Evolutionary conservation across 2,329 filamentous ascomycete genomes (phyloP), one percentile per base, ranked within the genome.

Genomic region (Lachnellula arida): DNA sequence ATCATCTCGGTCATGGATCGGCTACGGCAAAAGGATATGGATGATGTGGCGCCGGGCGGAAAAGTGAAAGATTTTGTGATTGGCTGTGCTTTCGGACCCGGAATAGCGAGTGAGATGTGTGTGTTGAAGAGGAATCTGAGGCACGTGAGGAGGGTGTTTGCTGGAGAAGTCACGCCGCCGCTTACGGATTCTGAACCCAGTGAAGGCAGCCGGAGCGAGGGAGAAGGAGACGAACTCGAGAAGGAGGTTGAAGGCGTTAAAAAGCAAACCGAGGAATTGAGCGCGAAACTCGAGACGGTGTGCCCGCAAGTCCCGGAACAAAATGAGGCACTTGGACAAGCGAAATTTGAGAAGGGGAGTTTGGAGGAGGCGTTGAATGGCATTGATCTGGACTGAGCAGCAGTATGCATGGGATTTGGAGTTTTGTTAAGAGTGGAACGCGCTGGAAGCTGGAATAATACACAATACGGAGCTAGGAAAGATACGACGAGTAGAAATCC

Each of bases 21-120:
- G 12, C 63, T 89, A 62, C 75, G 85, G 5, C 68, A 73, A 22
- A 81, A 81, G 63, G 81, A 84, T 9, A 85, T 85, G 81, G 81
- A 85, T 56, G 74, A 72, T 3, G 50, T 80, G 7, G 79, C 81
- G 0, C 80, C 81, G 0, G 76, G 68, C 1, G 79, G 78, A 2
- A 72, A 72, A 70, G 71, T 51, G 63, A 76, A 77, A 37, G 82
- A 87, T 47, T 80, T 83, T 55, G 77, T 89, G 5, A 78, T 88
- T 1, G 85, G 81, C 1, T 86, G 84, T 60, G 86, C 85, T 2
- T 89, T 89, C 66, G 86, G 86, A 0, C 86, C 86, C 0, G 86
- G 86, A 0, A 83, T 89, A 60, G 70, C 81, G 5, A 78, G 88
- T 32, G 86, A 89, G 72, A 86, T 86, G 80, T 85, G 82, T 67